Evolutionary conservation across 2,329 filamentous ascomycete species (phyloP).

Genomic region (Plenodomus tracheiphilus): DNA sequence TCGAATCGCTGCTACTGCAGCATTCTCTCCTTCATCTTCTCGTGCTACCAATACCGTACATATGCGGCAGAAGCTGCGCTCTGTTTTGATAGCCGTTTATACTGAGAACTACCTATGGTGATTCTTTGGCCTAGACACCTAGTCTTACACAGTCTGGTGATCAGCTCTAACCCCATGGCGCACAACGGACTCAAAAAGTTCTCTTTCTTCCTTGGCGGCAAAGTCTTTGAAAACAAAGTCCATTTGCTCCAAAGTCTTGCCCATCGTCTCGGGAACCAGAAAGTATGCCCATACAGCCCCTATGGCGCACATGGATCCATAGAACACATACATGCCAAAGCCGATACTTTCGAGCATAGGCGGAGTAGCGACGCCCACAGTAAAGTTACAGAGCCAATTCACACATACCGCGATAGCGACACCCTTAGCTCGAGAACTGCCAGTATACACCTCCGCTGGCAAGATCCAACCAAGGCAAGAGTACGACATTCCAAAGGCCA

Average conservation of each 20-base stretch:
- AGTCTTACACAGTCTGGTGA: no score
- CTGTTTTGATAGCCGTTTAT: no score
- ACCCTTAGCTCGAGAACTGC: constrained; percentile 11
- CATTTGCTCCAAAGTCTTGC: constrained; percentile 7
- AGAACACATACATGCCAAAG: constrained; percentile 3
- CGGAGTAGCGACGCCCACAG: constrained; percentile 62
- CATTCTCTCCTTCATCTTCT: no score
- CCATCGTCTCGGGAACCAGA: constrained; percentile 8
- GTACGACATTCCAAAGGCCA: constrained; percentile 8
- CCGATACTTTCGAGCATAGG: constrained; percentile 45
- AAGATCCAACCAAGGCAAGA: constrained; percentile 48
- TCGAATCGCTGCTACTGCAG: no score
- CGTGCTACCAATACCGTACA: no score
- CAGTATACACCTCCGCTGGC: constrained; percentile 12
- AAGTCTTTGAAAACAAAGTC: constrained; percentile 9
- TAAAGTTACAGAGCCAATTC: constrained; percentile 9
- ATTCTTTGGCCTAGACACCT: no score
- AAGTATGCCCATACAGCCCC: constrained; percentile 1
- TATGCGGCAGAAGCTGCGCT: no score
- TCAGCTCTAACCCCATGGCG: no score
- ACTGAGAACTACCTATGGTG: no score
- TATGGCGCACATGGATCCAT: background rate
- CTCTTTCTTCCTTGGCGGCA: constrained; percentile 14
- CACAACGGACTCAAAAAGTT: background rate
- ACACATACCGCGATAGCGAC: constrained; percentile 49